Conservation (phyloP, 495 filamentous ascomycete species). For the Xylaria palmicola region DNA sequence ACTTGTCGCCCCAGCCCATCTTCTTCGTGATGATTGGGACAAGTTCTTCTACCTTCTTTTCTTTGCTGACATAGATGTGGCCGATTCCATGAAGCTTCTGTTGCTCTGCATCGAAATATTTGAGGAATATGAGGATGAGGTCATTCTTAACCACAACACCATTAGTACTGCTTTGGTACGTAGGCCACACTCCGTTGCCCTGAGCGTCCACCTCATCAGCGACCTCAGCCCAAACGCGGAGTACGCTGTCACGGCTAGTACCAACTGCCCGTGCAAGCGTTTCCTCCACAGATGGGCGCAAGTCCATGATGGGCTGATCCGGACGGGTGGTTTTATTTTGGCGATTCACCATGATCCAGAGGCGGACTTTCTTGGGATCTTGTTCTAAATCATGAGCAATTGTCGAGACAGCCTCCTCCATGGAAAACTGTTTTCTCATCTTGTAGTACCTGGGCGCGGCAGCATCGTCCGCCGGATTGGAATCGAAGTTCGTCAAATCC, state of each 20-base stretch:
- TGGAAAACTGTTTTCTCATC: slow-evolving; percentile 66
- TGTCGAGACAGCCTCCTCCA: slow-evolving; percentile 66
- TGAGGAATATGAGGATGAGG: slow-evolving; percentile 82
- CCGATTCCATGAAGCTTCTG: slow-evolving; percentile 75
- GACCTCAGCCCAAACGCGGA: slow-evolving; percentile 84
- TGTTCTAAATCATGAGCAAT: slow-evolving; percentile 68
- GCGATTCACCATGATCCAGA: slow-evolving; percentile 97
- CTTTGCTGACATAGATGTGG: slow-evolving; percentile 81
- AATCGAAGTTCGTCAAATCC: slow-evolving; percentile 75
- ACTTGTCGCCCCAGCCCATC: slow-evolving; percentile 80
- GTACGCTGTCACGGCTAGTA: slow-evolving; percentile 63
- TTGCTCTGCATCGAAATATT: slow-evolving; percentile 76
- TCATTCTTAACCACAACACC: slow-evolving; percentile 49
- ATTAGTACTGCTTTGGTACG: slow-evolving; percentile 47
- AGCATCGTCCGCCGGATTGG: slow-evolving; percentile 50
- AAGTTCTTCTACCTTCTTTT: slow-evolving; percentile 85
- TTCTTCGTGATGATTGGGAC: slow-evolving; percentile 72
- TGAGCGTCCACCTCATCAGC: slow-evolving; percentile 60
- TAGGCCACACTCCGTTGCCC: slow-evolving; percentile 68
- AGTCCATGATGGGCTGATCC: slow-evolving; percentile 76
- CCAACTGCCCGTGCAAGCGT: slow-evolving; percentile 58
- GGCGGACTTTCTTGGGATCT: slow-evolving; percentile 64
- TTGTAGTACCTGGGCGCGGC: slow-evolving; percentile 65
- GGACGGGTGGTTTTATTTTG: slow-evolving; percentile 96
- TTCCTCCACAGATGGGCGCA: slow-evolving; percentile 79